phyloP scores from a whole-genome alignment of 345 rosid genomes.

The Rhizophora apiculata region DNA sequence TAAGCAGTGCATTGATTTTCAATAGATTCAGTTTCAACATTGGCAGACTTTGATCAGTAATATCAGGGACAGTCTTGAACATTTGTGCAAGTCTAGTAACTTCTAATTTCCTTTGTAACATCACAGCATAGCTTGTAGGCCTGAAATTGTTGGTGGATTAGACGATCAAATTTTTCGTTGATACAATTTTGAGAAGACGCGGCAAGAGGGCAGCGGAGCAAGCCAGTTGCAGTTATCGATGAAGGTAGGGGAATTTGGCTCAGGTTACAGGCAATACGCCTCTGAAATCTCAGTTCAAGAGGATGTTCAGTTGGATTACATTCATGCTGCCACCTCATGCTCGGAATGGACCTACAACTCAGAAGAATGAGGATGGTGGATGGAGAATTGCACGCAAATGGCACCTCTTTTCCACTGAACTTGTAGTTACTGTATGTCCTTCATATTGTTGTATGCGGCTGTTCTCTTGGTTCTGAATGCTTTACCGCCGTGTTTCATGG shows the following conservation, averaged over 20 bases:
- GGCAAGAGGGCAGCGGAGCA: constrained; percentile 3
- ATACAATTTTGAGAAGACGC: constrained; percentile 20
- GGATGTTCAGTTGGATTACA: not conserved
- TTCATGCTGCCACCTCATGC: not conserved
- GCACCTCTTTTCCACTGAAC: not conserved
- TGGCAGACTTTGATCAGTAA: not conserved
- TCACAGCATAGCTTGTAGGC: constrained; percentile 4
- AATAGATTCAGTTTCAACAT: constrained; percentile 19
- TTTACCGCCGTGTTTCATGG: no score
- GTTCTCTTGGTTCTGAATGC: no score
- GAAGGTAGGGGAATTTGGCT: not conserved
- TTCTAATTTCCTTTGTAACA: not conserved
- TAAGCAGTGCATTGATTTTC: constrained; percentile 40
- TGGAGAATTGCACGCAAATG: no score
- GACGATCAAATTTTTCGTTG: constrained; percentile 1
- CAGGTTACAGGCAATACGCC: not conserved
- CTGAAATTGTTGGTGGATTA: constrained; percentile 2
- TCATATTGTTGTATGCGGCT: not conserved
- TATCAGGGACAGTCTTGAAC: not conserved
- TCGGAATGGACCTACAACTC: not conserved
- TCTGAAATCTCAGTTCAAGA: not conserved
- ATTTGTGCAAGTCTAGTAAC: not conserved
- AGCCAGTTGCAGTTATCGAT: not conserved
- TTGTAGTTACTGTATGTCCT: not conserved
- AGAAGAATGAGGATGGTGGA: not conserved